These are phyloP conservation scores for Endotrypanum monterogeii DNA, from an alignment of 208 protist genomes.

Conservation along the genomic window DNA sequence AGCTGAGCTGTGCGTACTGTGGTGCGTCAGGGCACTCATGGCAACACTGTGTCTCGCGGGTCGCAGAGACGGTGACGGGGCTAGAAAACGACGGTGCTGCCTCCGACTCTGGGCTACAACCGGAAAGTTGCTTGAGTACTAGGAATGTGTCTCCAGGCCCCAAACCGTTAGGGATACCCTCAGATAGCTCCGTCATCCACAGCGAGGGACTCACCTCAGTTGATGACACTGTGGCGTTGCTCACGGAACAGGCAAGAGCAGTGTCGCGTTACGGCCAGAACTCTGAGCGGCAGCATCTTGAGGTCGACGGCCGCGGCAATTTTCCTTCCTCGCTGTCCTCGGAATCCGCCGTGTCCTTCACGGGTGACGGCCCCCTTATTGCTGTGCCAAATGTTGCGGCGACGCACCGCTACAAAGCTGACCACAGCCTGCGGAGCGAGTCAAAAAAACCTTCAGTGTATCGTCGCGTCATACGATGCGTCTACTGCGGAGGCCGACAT, in stretches of 20 bases:
- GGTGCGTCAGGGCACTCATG: constrained; percentile 34
- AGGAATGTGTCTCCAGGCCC: too few species aligned
- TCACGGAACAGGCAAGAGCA: constrained; percentile 10
- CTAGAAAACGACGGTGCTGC: constrained; percentile 1
- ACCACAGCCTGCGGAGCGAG: constrained; percentile 46
- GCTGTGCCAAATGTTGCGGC: constrained; percentile 55
- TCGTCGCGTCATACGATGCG: constrained; percentile 64
- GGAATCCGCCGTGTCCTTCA: background rate
- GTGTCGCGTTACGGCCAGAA: constrained; percentile 1
- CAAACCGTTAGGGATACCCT: too few species aligned
- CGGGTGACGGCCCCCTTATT: constrained; percentile 19
- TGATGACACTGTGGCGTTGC: constrained; percentile 25
- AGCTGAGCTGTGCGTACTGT: constrained; percentile 34
- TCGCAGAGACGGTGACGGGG: constrained; percentile 6
- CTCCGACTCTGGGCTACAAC: background rate
- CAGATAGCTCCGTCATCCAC: constrained; percentile 13
- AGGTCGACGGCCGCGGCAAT: background rate
- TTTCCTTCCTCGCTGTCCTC: background rate
- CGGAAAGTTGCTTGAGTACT: background rate
- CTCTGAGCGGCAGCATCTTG: background rate
- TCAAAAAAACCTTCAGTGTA: constrained; percentile 57
- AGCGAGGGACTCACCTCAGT: constrained; percentile 13
- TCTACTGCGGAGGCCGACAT: constrained; percentile 79
- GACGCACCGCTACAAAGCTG: constrained; percentile 44
- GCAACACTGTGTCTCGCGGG: constrained; percentile 31